A percentile compares a stretch with the other conserved stretches of the same genome.
phyloP scores from a whole-genome alignment of 768 basidiomycete genomes.

The Tricholoma terreum region DNA sequence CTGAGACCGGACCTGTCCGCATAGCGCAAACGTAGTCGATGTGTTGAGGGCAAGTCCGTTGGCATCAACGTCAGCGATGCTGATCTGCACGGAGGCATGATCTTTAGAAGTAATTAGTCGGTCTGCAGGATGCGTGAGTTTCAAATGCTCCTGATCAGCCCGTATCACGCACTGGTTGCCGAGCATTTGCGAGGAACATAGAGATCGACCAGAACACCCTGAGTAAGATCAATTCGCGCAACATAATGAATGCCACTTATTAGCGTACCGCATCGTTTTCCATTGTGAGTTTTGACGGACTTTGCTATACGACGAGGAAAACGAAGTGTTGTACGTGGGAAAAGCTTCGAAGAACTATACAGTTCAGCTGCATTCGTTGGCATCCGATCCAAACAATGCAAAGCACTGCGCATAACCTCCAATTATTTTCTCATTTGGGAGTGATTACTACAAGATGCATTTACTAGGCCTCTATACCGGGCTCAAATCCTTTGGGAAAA shows the following conservation, averaged over 20 bases:
- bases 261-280: conserved; percentile 84
- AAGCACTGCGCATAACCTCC: too few relatives aligned
- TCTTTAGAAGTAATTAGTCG: conserved; percentile 99
- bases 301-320: conserved; percentile 20
- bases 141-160: neutral
- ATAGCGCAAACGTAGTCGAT: conserved; percentile 90
- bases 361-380: conserved; percentile 17
- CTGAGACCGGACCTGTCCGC: conserved; percentile 89
- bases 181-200: conserved; percentile 99
- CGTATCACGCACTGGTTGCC: conserved; percentile 74
- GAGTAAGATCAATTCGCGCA: neutral
- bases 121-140: conserved; percentile 47
- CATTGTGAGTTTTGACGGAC: conserved; percentile 43
- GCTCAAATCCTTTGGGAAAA: conserved; percentile 68
- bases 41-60: conserved; percentile 76
- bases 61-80: conserved; percentile 90
- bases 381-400: neutral
- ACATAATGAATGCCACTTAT: neutral
- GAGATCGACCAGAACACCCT: conserved; percentile 99
- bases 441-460: conserved; percentile 3
- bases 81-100: conserved; percentile 97
- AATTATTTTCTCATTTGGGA: too few relatives aligned
- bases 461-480: conserved; percentile 10
- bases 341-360: conserved; percentile 35
- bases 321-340: conserved; percentile 33